Base-by-base conservation (phyloP, 768 basidiomycete species). In the Mycena rosella region DNA sequence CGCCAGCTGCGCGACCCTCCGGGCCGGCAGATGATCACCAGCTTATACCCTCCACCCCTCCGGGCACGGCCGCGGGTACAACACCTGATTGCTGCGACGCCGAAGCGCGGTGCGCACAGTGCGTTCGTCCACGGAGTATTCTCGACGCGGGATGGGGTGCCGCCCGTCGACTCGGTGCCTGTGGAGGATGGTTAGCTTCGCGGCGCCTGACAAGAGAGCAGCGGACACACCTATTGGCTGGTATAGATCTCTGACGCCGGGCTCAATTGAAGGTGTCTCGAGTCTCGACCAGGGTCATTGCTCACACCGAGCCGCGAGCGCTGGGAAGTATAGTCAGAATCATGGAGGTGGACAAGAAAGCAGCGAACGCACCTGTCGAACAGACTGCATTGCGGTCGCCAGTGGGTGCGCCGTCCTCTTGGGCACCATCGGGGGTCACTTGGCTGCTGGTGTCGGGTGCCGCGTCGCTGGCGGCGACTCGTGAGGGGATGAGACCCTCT, bases 1-100 rank as follows among this genome's bases (percentile, higher is more conserved):
- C n/a, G 24, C 26, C 17, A 9, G 40, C 44, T 45, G 26, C 18
- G 17, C 29, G 10, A 45, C 40, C n/a, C n/a, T n/a, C n/a, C n/a
- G n/a, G 9, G 7, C 6, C 9, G 5, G 27, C 13, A 45, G 24
- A 9, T 30, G 42, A 24, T 7, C 20, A 22, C 57, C 57, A 58
- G 57, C 57, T 30, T 29, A 32, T 44, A 7, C n/a, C n/a, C n/a
- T 47, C 42, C 57, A 47, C 44, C 57, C 57, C 47, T 58, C 57
- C 57, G 53, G 29, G 57, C 57, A n/a, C 29, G 2, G 42, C 40
- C 27, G 40, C 56, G 56, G 56, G 56, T n/a, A 30, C 38, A 29
- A 17, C 42, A 20, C 56, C 56, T 44, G 56, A 22, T 44, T n/a
- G 56, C 56, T 57, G 38, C 56, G 40, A 44, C 56, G 56, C 24